Conservation (phyloP, 352 stramenopile genomes). For the Phytophthora kernoviae region DNA sequence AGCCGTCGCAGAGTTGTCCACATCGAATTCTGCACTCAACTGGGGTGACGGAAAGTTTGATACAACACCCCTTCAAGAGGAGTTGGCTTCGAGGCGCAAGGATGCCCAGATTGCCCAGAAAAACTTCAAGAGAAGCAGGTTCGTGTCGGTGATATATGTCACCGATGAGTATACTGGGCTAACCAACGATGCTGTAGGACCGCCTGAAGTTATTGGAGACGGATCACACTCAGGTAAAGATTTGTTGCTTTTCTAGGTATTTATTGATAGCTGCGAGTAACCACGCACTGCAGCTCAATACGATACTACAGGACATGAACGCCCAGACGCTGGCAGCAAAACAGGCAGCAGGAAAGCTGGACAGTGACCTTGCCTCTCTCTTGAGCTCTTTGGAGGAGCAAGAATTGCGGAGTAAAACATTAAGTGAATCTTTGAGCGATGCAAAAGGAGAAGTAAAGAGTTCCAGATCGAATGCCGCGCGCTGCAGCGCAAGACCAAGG, state of each 20-base stretch:
- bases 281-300: slow-evolving; percentile 19
- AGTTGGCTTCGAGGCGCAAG: slow-evolving; percentile 19
- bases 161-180: not conserved
- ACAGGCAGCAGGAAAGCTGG: slow-evolving; percentile 9
- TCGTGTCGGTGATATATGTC: not conserved
- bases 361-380: slow-evolving; percentile 23
- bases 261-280: slow-evolving; percentile 8
- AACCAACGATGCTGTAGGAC: slow-evolving; percentile 16
- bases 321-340: slow-evolving; percentile 22
- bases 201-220: slow-evolving; percentile 23
- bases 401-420: slow-evolving; percentile 16
- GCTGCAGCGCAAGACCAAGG: slow-evolving; percentile 25
- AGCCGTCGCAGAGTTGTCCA: slow-evolving; percentile 35
- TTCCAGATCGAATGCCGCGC: slow-evolving; percentile 20
- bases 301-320: slow-evolving; percentile 20
- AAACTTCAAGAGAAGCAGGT: slow-evolving; percentile 39
- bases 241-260: not conserved
- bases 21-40: slow-evolving; percentile 22
- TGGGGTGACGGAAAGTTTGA: slow-evolving; percentile 11
- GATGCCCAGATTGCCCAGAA: slow-evolving; percentile 15
- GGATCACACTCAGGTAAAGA: slow-evolving; percentile 38
- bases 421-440: slow-evolving; percentile 12
- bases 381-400: slow-evolving; percentile 27
- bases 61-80: slow-evolving; percentile 21
- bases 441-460: slow-evolving; percentile 18